Evolutionary conservation across 208 protist species (phyloP), one percentile per base, ranked within the genome.

Genomic region (Phytomonas sp.): DNA sequence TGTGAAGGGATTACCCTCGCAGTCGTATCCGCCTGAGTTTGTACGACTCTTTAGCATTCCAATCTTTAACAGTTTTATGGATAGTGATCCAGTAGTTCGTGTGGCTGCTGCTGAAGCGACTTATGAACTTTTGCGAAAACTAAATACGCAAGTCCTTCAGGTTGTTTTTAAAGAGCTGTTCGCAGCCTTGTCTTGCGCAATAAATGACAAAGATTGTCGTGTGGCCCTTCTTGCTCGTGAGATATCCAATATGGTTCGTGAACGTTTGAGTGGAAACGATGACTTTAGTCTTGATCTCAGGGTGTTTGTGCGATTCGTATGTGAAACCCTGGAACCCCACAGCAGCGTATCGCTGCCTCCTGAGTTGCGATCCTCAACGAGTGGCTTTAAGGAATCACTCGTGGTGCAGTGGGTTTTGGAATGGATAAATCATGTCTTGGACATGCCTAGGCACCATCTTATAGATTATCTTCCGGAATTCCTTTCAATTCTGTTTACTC

Each of bases 21-120:
- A 74, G 28, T 71, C 62, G 13, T 43, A 76, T 31, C 60, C 60
- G 4, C 60, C 31, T 51, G 40, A 59, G 4, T 60, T 91, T 20
- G 73, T 89, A 4, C 40, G 62, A 13, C 56, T n/a, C n/a, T 61
- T 84, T 67, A 31, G 78, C 5, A 72, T 61, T 28, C 75, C 85
- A 33, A 74, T 88, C 17, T 75, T 84, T 60, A 66, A 72, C 33
- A 78, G 76, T 36, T 69, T 85, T 63, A 63, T 74, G 26, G 88
- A 94, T 46, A 73, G 80, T 2, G 85, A 94, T 51, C 72, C 79
- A 2, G 67, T 82, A 8, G 88, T 94, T 20, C 80, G 88, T 26
- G 53, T 91, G n/a, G 81, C 81, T 7, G 83, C 88, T n/a, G 67
- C 89, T 33, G 88, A 94, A 68, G 79, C 82, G 23, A 72, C 70